These are phyloP conservation scores for Parafenestella ontariensis DNA, from an alignment of 2,329 filamentous ascomycete species.

Conservation along the genomic window DNA sequence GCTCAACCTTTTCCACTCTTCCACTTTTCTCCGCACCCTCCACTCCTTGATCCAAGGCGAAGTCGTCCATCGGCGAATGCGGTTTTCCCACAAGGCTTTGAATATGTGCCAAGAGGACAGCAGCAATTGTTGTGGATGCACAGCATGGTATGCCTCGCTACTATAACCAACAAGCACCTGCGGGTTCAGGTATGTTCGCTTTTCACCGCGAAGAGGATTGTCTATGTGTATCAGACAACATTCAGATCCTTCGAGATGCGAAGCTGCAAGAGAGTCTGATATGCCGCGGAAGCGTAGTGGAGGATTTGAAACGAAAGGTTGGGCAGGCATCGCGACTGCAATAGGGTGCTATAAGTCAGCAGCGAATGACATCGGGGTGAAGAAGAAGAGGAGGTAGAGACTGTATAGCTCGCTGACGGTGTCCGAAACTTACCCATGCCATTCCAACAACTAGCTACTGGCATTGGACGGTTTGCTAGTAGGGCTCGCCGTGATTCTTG, in stretches of 20 bases:
- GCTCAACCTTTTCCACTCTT: slow-evolving; percentile 13
- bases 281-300: slow-evolving; percentile 69
- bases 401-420: too few species aligned
- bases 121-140: slow-evolving; percentile 10
- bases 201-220: slow-evolving; percentile 62
- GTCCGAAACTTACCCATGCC: slow-evolving; percentile 58
- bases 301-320: slow-evolving; percentile 30
- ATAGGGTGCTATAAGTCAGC: too few species aligned
- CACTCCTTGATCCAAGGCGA: slow-evolving; percentile 16
- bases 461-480: slow-evolving; percentile 57
- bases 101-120: slow-evolving; percentile 19
- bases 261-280: slow-evolving; percentile 63
- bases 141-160: slow-evolving; percentile 33
- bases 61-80: slow-evolving; percentile 16
- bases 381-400: too few species aligned
- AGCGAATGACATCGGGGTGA: too few species aligned
- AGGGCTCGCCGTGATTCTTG: slow-evolving; percentile 61
- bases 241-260: slow-evolving; percentile 77
- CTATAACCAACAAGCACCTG: slow-evolving; percentile 73
- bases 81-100: slow-evolving; percentile 16
- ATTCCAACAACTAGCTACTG: slow-evolving; percentile 73
- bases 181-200: slow-evolving; percentile 73
- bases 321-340: slow-evolving; percentile 37
- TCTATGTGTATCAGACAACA: slow-evolving; percentile 80
- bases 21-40: slow-evolving; percentile 11